Conservation (phyloP, 371 early-diverging fungal species). For the Mortierella sp. region DNA sequence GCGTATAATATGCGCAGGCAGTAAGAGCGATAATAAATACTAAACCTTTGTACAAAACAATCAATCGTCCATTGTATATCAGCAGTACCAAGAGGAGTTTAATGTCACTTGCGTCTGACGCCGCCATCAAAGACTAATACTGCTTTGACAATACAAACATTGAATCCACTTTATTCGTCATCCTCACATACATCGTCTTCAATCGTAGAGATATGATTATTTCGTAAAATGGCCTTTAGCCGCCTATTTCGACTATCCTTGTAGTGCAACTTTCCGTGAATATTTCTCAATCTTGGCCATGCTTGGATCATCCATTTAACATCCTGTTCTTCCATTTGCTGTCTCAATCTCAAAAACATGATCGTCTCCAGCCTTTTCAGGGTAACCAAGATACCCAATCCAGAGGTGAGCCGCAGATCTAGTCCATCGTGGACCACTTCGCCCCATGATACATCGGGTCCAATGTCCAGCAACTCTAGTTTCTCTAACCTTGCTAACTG, state of each 20-base stretch:
- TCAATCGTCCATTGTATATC: no score
- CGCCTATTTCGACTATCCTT: background rate
- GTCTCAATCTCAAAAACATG: background rate
- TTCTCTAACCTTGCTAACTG: background rate
- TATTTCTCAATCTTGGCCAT: conserved; percentile 5
- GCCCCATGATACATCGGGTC: background rate
- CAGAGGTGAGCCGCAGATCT: background rate
- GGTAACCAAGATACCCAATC: background rate
- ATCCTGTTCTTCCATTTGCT: background rate
- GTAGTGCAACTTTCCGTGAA: background rate
- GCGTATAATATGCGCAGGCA: background rate
- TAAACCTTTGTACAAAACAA: no score
- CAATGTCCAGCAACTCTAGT: background rate
- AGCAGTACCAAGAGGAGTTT: no score
- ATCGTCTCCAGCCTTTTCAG: conserved; percentile 1
- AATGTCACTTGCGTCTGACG: no score
- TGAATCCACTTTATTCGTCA: background rate
- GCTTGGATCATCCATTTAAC: conserved; percentile 1
- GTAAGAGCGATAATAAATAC: background rate
- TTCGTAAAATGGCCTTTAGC: background rate
- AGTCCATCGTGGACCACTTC: background rate
- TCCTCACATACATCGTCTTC: background rate
- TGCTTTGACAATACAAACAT: no score
- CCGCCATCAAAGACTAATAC: no score
- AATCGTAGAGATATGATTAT: background rate